These are phyloP conservation scores for Areca catechu DNA, from an alignment of 176 grass and related monocot genomes.

Conservation along the genomic window DNA sequence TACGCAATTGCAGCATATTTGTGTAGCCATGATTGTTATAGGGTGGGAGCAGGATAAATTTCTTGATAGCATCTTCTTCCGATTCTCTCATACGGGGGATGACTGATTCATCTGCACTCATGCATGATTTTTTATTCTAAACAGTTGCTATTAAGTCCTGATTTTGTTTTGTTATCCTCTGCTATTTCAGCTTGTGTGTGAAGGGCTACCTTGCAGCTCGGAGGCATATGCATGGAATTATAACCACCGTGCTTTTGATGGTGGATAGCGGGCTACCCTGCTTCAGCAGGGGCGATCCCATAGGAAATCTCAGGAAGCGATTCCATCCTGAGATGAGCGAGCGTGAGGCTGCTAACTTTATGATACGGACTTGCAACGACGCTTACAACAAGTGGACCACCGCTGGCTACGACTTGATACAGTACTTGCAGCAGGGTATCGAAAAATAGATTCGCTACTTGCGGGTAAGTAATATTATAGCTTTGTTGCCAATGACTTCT, in stretches of 20 bases:
- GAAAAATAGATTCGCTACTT: slow-evolving; percentile 51
- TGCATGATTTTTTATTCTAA: no score
- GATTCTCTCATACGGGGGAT: no score
- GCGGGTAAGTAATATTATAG: neutral
- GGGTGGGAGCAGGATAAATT: no score
- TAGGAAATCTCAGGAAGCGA: slow-evolving; percentile 75
- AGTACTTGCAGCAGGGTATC: slow-evolving; percentile 97
- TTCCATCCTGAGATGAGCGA: slow-evolving; percentile 99
- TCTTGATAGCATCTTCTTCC: no score
- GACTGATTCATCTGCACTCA: no score
- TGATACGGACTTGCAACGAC: slow-evolving; percentile 81
- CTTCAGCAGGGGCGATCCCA: slow-evolving; percentile 94
- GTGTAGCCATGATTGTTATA: no score
- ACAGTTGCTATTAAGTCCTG: no score
- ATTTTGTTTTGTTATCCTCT: neutral
- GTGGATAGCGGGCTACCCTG: slow-evolving; percentile 89
- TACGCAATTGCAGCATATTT: no score
- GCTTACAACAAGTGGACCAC: slow-evolving; percentile 99
- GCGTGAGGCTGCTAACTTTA: slow-evolving; percentile 91
- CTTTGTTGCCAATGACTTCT: no score
- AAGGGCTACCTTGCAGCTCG: slow-evolving; percentile 95
- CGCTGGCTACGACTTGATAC: slow-evolving; percentile 96
- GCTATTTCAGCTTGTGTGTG: slow-evolving; percentile 68
- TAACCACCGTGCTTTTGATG: slow-evolving; percentile 88
- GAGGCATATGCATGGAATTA: slow-evolving; percentile 86